Conservation (phyloP, 1,284 basidiomycete species). For the Microbotryum lychnidis-dioicae region DNA sequence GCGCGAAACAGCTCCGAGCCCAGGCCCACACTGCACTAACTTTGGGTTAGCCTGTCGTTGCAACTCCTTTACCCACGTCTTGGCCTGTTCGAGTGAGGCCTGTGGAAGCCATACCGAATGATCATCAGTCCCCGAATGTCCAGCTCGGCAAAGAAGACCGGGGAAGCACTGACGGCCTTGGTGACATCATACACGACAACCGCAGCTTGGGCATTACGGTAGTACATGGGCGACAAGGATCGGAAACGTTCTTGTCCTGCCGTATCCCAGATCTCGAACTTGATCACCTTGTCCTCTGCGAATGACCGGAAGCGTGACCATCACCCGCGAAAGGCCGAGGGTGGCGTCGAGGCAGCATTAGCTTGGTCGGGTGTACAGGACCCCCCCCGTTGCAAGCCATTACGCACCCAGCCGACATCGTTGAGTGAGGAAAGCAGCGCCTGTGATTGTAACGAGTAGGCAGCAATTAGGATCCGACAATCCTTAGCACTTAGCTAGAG, state of each 20-base stretch:
- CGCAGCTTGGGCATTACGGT: constrained; percentile 90
- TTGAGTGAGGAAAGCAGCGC: constrained; percentile 51
- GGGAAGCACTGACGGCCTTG: constrained; percentile 49
- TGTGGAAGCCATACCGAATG: constrained; percentile 17
- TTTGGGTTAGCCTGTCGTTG: constrained; percentile 96
- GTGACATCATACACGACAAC: constrained; percentile 98
- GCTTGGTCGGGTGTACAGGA: no score
- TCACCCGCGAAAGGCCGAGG: not conserved
- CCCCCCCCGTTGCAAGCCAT: not conserved
- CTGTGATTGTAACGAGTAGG: constrained; percentile 6
- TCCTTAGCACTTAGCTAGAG: no score
- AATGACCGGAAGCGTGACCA: not conserved
- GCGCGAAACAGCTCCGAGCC: not conserved
- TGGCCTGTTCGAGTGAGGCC: constrained; percentile 93
- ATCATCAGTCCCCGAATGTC: not conserved
- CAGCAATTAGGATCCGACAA: constrained; percentile 4
- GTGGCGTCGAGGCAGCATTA: not conserved
- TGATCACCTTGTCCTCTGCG: constrained; percentile 72
- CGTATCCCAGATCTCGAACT: constrained; percentile 95
- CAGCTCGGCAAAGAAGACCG: no score
- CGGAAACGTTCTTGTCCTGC: constrained; percentile 93
- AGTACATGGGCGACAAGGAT: constrained; percentile 82
- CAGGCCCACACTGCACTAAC: constrained; percentile 3
- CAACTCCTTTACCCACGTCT: constrained; percentile 99
- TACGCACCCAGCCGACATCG: constrained; percentile 27